These are phyloP conservation scores for Pichia rugopelliculosa DNA, from an alignment of 805 yeast genomes.

Conservation along the genomic window DNA sequence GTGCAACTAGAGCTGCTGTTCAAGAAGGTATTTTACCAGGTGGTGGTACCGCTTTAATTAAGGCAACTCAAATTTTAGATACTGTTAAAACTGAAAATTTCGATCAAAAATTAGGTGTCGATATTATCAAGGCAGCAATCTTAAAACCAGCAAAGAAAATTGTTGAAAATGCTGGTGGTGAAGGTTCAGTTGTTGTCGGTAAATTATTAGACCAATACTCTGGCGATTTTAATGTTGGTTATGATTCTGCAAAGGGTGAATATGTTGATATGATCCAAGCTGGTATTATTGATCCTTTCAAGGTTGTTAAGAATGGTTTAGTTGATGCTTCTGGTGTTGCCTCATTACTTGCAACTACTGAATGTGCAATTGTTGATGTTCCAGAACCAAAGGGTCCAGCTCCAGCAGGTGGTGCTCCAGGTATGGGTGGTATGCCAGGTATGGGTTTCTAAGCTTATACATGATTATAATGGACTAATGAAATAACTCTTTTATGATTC, in stretches of 20 bases:
- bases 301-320: conserved; percentile 92
- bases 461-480: not conserved
- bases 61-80: conserved; percentile 76
- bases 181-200: conserved; percentile 94
- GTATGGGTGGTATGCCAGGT: conserved; percentile 58
- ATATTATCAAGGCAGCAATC: conserved; percentile 86
- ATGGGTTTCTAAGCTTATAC: conserved; percentile 21
- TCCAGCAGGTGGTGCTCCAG: conserved; percentile 45
- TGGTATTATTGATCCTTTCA: conserved; percentile 98
- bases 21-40: conserved; percentile 99
- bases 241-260: conserved; percentile 87
- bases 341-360: conserved; percentile 93
- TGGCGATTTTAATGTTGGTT: conserved; percentile 79
- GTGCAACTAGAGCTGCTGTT: conserved; percentile 98
- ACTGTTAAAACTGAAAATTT: conserved; percentile 73
- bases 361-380: conserved; percentile 95
- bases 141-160: conserved; percentile 93
- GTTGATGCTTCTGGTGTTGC: conserved; percentile 98
- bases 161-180: conserved; percentile 95
- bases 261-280: conserved; percentile 93
- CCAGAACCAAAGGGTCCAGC: conserved; percentile 66
- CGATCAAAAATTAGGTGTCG: conserved; percentile 94
- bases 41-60: conserved; percentile 96
- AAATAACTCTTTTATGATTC: not conserved
- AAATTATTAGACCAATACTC: conserved; percentile 59